phyloP scores from a whole-genome alignment of 805 yeast genomes.

The Ogataea pilisensis region DNA sequence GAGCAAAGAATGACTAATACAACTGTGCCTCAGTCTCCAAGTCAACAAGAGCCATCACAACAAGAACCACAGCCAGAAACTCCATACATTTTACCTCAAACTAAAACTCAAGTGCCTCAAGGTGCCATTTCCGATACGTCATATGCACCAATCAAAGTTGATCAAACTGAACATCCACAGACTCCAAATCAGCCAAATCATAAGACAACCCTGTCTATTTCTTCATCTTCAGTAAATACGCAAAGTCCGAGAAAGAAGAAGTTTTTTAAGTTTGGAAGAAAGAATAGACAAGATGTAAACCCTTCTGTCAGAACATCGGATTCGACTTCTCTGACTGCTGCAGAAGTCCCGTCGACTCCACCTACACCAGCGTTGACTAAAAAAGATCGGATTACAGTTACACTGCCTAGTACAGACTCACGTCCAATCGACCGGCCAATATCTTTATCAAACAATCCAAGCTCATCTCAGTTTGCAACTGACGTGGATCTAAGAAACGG shows the following conservation, averaged over 20 bases:
- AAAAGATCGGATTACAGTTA: conserved; percentile 4
- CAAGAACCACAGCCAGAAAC: neutral
- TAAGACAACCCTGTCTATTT: neutral
- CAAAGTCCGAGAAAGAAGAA: conserved; percentile 1
- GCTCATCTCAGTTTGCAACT: conserved; percentile 2
- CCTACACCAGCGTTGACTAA: neutral
- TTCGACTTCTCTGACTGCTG: neutral
- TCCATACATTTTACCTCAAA: neutral
- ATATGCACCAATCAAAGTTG: neutral
- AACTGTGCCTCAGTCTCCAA: neutral
- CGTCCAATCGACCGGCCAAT: neutral
- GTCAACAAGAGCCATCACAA: neutral
- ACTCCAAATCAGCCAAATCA: neutral
- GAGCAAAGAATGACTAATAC: neutral
- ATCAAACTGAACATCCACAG: neutral
- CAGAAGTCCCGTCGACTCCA: neutral
- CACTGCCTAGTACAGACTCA: conserved; percentile 1
- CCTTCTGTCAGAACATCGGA: neutral
- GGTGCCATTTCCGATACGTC: conserved; percentile 1
- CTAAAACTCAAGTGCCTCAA: neutral
- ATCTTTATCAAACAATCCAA: conserved; percentile 5
- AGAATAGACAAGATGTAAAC: neutral
- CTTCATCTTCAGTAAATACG: neutral
- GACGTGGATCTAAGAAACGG: conserved; percentile 1
- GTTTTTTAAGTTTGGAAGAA: conserved; percentile 3